Conservation (phyloP, 2,329 filamentous ascomycete species). For the Fusarium fracticaudum region DNA sequence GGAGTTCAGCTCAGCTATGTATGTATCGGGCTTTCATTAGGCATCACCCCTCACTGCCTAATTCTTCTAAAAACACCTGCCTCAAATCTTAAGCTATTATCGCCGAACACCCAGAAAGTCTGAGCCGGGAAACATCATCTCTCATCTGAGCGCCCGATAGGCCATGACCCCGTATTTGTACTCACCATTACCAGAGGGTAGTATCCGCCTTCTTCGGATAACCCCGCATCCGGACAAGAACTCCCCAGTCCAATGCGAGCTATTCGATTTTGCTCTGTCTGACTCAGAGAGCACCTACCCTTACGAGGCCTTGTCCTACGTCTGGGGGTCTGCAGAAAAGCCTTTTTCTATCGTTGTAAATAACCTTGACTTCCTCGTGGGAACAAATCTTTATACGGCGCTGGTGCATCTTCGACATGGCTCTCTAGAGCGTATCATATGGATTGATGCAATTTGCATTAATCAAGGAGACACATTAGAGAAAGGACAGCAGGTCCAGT, state of each 20-base stretch:
- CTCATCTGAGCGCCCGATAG: background rate
- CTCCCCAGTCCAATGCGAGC: background rate
- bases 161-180: background rate
- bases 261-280: background rate
- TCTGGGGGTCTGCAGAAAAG: background rate
- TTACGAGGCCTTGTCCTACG: background rate
- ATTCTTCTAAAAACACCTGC: background rate
- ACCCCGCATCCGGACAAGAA: background rate
- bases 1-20: background rate
- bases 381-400: background rate
- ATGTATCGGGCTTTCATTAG: background rate
- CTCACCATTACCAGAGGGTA: background rate
- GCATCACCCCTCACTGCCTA: background rate
- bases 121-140: background rate
- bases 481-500: background rate
- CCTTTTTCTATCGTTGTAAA: background rate
- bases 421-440: background rate
- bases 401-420: background rate
- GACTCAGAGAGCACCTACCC: background rate
- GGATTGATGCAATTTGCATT: background rate
- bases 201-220: background rate
- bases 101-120: background rate
- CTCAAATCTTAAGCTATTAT: background rate
- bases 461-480: background rate
- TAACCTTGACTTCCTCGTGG: background rate